These are phyloP conservation scores for Hymenoscyphus scutula DNA, from an alignment of 2,329 filamentous ascomycete species.

Conservation along the genomic window DNA sequence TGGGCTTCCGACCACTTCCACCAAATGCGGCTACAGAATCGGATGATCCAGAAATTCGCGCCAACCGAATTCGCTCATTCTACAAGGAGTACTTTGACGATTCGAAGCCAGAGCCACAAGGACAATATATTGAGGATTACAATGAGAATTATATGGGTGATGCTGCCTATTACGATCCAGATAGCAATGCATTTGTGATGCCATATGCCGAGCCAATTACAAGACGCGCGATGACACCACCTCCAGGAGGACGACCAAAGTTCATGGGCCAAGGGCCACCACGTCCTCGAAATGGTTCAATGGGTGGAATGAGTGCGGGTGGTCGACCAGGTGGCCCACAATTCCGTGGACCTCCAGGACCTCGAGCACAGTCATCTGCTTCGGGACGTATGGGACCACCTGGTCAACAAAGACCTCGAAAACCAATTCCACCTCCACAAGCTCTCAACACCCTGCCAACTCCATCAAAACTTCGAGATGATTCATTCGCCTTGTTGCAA, in stretches of 20 bases:
- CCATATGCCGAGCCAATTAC: constrained; percentile 82
- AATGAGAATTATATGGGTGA: constrained; percentile 69
- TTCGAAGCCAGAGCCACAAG: constrained; percentile 48
- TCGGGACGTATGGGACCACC: constrained; percentile 39
- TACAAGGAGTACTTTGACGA: constrained; percentile 99
- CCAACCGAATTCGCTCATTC: constrained; percentile 96
- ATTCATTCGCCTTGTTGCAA: constrained; percentile 66
- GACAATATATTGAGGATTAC: constrained; percentile 72
- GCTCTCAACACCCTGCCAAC: constrained; percentile 77
- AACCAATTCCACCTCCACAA: constrained; percentile 67
- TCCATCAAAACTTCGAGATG: constrained; percentile 79
- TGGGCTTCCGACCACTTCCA: constrained; percentile 79
- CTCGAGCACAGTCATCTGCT: constrained; percentile 65
- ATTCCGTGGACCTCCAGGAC: constrained; percentile 39
- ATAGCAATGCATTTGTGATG: constrained; percentile 59
- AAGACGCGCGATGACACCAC: constrained; percentile 93
- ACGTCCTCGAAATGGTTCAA: constrained; percentile 47
- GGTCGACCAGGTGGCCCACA: constrained; percentile 6
- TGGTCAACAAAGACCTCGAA: constrained; percentile 39
- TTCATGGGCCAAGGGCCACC: constrained; percentile 34
- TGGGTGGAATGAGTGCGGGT: constrained; percentile 42
- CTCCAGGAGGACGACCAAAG: constrained; percentile 58
- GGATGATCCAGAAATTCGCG: constrained; percentile 90
- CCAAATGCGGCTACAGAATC: constrained; percentile 74
- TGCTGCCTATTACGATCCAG: constrained; percentile 40